phyloP scores from a whole-genome alignment of 169 alveolate genomes.

The Plasmodium adleri region DNA sequence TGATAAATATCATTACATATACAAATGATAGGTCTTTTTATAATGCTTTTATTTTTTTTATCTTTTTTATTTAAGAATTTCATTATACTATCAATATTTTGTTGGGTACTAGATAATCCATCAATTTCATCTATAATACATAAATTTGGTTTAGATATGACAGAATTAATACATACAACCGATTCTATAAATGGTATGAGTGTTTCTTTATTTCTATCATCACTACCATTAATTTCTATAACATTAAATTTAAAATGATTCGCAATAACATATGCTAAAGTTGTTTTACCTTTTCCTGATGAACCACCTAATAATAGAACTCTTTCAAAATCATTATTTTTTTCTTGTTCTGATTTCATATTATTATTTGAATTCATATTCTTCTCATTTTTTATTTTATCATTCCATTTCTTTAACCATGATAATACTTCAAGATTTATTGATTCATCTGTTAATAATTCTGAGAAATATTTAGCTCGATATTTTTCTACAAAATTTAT shows the following conservation, averaged over 20 bases:
- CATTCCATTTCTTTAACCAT: constrained; percentile 79
- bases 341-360: constrained; percentile 10
- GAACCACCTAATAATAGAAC: constrained; percentile 93
- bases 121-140: constrained; percentile 97
- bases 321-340: constrained; percentile 73
- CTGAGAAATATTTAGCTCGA: constrained; percentile 83
- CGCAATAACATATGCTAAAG: constrained; percentile 92
- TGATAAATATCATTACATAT: constrained; percentile 94
- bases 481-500: constrained; percentile 76
- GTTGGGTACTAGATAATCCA: constrained; percentile 95
- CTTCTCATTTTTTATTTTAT: constrained; percentile 23
- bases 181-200: constrained; percentile 82
- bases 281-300: constrained; percentile 97
- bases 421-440: constrained; percentile 81
- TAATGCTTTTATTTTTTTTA: constrained; percentile 43
- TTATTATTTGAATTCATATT: constrained; percentile 5
- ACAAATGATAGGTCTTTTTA: constrained; percentile 95
- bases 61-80: constrained; percentile 74
- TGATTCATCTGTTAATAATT: constrained; percentile 81
- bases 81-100: constrained; percentile 68
- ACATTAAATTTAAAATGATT: constrained; percentile 93
- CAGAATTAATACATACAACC: constrained; percentile 82
- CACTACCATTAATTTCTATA: constrained; percentile 97
- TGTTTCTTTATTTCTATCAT: constrained; percentile 93
- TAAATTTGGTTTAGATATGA: constrained; percentile 83